phyloP scores from a whole-genome alignment of 2,329 filamentous ascomycete genomes.

The Trichoderma citrinoviride region DNA sequence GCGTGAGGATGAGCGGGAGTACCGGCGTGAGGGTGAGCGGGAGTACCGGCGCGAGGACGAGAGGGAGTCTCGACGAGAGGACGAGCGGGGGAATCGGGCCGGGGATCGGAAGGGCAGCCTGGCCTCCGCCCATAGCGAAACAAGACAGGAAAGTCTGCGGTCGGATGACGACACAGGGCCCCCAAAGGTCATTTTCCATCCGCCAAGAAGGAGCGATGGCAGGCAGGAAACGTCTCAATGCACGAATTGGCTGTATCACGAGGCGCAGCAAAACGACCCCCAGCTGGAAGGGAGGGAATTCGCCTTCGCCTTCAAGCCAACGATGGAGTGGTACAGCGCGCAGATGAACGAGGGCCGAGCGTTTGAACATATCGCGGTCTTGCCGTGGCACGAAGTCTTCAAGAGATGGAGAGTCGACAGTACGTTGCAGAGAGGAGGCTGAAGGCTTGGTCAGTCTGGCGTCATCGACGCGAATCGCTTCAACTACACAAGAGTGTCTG shows the following conservation, averaged over 20 bases:
- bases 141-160: slow-evolving; percentile 24
- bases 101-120: background rate
- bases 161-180: slow-evolving; percentile 24
- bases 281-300: slow-evolving; percentile 13
- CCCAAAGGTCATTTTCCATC: slow-evolving; percentile 46
- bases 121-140: slow-evolving; percentile 7
- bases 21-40: no score
- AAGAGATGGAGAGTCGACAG: slow-evolving; percentile 20
- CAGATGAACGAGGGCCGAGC: slow-evolving; percentile 47
- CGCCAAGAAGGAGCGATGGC: slow-evolving; percentile 37
- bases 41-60: no score
- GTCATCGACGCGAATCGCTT: background rate
- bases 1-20: no score
- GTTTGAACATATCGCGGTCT: slow-evolving; percentile 49
- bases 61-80: no score
- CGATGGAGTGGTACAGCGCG: slow-evolving; percentile 51
- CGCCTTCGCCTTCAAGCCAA: slow-evolving; percentile 46
- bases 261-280: slow-evolving; percentile 28
- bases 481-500: background rate
- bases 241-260: slow-evolving; percentile 46
- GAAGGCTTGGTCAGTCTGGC: slow-evolving; percentile 18
- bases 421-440: slow-evolving; percentile 25
- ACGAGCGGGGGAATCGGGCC: background rate
- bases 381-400: slow-evolving; percentile 44
- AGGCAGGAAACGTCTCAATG: slow-evolving; percentile 32